Evolutionary conservation across 208 protist species (phyloP), one percentile per base, ranked within the genome.

Genomic region (Wallacemonas rigidus): DNA sequence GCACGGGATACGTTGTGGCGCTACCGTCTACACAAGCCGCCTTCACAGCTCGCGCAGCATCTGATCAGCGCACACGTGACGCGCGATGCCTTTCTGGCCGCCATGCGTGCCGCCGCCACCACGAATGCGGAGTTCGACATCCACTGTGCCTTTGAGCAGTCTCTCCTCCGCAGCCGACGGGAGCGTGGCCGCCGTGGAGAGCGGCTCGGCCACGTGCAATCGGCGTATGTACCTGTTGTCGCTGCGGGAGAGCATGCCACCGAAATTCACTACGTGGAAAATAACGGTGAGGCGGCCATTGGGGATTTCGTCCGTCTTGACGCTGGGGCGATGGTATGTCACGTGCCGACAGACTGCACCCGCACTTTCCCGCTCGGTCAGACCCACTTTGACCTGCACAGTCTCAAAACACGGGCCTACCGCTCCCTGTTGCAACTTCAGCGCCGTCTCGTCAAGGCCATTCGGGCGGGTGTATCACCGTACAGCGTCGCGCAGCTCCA

Each of bases 331-430:
- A 78, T 86, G 51, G 77, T 91, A 55, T 73, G 80, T 36, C 26
- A 67, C 39, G 81, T 88, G 55, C 83, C 86, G 2, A 88, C 78
- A 2, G 86, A 91, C 83, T 91, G 86, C 78, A 88, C 86, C 1
- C 86, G 86, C 0, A 88, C 86, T 6, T 86, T 91, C 41, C 83
- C 83, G 0, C 56, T 87, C 11, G 74, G 74, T 8, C 17, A 72
- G 2, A 3, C 41, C 0, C 9, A 7, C 57, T 79, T 87, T 54
- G 48, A 3, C 38, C 56, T 9, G 45, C 41, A n/a, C 17, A 58
- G 14, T 7, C 56, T 48, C 17, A 36, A 75, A 36, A 51, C 50
- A 8, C 40, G 50, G 38, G 64, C 83, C 26, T 88, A 91, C 69
- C 60, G 74, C 35, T 73, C 77, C 2, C 65, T 91, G 2, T 53